Evolutionary conservation across 116 monocot genomes (phyloP), one percentile per base, ranked within the genome.

Genomic region (Zostera marina): DNA sequence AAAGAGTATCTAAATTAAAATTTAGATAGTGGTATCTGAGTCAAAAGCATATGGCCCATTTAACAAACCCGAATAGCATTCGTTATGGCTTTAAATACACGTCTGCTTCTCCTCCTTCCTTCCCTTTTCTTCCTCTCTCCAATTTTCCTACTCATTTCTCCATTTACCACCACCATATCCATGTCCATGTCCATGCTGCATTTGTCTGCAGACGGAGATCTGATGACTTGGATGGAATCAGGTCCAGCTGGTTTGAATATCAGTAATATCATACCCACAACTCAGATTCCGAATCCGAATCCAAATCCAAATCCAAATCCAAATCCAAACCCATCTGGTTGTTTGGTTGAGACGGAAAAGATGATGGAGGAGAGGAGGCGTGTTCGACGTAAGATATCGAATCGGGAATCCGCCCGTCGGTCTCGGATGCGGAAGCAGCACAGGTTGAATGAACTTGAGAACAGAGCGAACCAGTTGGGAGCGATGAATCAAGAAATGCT

Each of bases 371-470:
- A 72, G 61, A 63, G 80, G 61, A 63, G 80, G 21, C 52, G 62
- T 54, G 48, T 54, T 23, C 45, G 80, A 21, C 64, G 80, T n/a
- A 80, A 45, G 76, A 55, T 80, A 11, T 80, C 80, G 59, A 75
- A 76, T 72, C 65, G 80, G 41, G 80, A 80, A 53, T 76, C 80
- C 4, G 80, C 76, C 10, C 65, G 80, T 16, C 80, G 80, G 41
- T 80, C 80, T 11, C 63, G 80, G 15, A 65, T 59, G 63, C 68
- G 76, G 47, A 80, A 80, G 72, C 72, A 80, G 55, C 60, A 41
- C 19, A 72, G 54, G 66, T 47, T 66, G 21, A 69, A 71, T 59
- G 64, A 71, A 51, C 64, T 73, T 8, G 53, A 60, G 13, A n/a
- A 9, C 58, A 63, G 54, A 22, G 59, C 44, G 15, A 16, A 55